Base-by-base conservation (phyloP, 2,329 filamentous ascomycete genomes). In the Xylariomycetidae sp. region DNA sequence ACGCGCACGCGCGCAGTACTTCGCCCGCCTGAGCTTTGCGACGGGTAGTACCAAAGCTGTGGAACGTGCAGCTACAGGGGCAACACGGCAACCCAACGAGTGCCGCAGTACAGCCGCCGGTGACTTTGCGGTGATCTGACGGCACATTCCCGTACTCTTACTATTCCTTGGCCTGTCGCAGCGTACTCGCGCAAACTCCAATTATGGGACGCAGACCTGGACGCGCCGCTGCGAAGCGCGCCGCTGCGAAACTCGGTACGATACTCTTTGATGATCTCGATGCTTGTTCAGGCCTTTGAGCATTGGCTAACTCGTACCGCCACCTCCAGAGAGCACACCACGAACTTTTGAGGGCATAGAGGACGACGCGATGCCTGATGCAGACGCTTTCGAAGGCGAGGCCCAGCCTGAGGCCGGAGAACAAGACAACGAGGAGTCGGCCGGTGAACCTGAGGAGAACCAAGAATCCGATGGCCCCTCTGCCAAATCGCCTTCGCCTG, bases 401-500 rank as follows among this genome's bases (percentile, higher is more conserved):
- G 40, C 43, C 9, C 48, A 52, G 30, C 48, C 44, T 7, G 60
- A 57, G 40, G 58, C 58, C 15, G 59, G 59, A 4, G 66, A 67
- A 14, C 63, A 64, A 30, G 62, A 62, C 14, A 56, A 52, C 8
- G 58, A 57, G n/a, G 61, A 63, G 3, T 60, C 60, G 3, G 50
- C 50, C 10, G 48, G 38, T 12, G 54, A 56, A 18, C 49, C 51
- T 14, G 54, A 53, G 3, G 53, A 52, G 3, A 54, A 55, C 18
- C 55, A 52, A 30, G 56, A 57, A 10, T 54, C 49, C 7, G 60
- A 64, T 18, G 52, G 46, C 10, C 54, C 57, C 9, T 68, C 64
- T 2, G 59, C 52, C 23, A 74, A 75, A 50, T 68, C 73, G 9
- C 68, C 72, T 2, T 66, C 69, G 1, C 71, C 73, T 14, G 67